Conservation (phyloP, 768 basidiomycete species). For the Leccinum uliginosum region DNA sequence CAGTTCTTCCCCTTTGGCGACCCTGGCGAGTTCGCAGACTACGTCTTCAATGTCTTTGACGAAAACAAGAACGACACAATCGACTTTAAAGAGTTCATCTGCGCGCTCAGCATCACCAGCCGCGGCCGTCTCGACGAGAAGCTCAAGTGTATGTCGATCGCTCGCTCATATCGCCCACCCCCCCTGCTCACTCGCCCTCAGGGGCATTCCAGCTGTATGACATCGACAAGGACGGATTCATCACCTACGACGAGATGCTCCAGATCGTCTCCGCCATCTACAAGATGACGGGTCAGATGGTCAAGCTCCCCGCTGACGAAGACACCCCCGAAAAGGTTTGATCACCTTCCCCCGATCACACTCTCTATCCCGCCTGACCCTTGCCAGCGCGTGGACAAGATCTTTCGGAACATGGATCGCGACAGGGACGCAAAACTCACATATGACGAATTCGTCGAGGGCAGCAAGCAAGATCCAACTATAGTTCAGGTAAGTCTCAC, state of each 20-base stretch:
- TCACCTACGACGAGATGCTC: conserved; percentile 99
- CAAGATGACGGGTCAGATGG: conserved; percentile 99
- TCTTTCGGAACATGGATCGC: conserved; percentile 95
- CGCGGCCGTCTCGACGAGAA: conserved; percentile 95
- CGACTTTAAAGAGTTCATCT: conserved; percentile 99
- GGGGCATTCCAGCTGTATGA: conserved; percentile 99
- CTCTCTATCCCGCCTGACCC: conserved; percentile 9
- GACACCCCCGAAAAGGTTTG: conserved; percentile 98
- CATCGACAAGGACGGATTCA: conserved; percentile 96
- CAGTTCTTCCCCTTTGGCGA: conserved; percentile 99
- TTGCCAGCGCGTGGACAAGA: conserved; percentile 92
- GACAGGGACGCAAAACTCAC: conserved; percentile 92
- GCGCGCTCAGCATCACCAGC: conserved; percentile 92
- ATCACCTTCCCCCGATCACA: conserved; percentile 13
- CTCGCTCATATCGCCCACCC: conserved; percentile 1
- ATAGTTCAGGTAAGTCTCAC: conserved; percentile 80
- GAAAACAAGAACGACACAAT: conserved; percentile 94
- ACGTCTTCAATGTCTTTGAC: conserved; percentile 98
- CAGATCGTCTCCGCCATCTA: conserved; percentile 98
- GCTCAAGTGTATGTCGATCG: conserved; percentile 81
- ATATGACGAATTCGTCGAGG: conserved; percentile 97
- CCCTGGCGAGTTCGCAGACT: conserved; percentile 93
- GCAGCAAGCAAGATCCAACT: conserved; percentile 97
- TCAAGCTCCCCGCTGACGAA: conserved; percentile 95
- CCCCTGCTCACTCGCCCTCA: conserved; percentile 34